These are phyloP conservation scores for Lenwebbia sp. DNA, from an alignment of 345 rosid species.

Conservation along the genomic window DNA sequence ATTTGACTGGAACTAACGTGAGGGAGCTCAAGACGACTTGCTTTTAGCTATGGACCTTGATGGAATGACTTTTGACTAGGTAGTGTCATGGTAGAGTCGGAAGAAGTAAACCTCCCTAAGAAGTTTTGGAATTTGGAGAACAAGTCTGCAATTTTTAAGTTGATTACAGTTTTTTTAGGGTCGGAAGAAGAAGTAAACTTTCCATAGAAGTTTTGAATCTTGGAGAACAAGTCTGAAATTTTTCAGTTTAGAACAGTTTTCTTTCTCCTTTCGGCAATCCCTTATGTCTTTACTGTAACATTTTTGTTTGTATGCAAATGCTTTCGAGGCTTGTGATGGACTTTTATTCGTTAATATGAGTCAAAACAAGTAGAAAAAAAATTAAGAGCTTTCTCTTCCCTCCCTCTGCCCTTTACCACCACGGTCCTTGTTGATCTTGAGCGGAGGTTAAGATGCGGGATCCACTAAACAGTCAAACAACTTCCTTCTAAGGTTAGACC, in stretches of 20 bases:
- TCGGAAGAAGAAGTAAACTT: background rate
- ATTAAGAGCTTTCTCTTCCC: background rate
- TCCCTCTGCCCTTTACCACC: background rate
- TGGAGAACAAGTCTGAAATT: background rate
- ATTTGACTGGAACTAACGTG: background rate
- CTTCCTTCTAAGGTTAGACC: background rate
- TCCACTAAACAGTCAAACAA: background rate
- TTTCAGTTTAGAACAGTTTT: background rate
- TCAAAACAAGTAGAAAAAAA: background rate
- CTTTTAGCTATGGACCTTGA: background rate
- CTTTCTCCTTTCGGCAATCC: background rate
- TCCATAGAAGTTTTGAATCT: background rate
- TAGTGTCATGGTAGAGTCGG: background rate
- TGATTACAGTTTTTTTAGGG: background rate
- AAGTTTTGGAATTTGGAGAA: background rate
- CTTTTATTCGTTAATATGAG: background rate
- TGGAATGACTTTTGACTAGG: background rate
- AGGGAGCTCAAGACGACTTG: background rate
- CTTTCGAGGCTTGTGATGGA: background rate
- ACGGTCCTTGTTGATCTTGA: background rate
- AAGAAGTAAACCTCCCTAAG: background rate
- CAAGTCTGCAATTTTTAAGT: background rate
- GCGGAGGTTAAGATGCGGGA: background rate
- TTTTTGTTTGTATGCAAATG: background rate
- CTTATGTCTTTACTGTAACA: background rate